Evolutionary conservation across 2,329 filamentous ascomycete species (phyloP).

Genomic region (Fusarium caatingaense): DNA sequence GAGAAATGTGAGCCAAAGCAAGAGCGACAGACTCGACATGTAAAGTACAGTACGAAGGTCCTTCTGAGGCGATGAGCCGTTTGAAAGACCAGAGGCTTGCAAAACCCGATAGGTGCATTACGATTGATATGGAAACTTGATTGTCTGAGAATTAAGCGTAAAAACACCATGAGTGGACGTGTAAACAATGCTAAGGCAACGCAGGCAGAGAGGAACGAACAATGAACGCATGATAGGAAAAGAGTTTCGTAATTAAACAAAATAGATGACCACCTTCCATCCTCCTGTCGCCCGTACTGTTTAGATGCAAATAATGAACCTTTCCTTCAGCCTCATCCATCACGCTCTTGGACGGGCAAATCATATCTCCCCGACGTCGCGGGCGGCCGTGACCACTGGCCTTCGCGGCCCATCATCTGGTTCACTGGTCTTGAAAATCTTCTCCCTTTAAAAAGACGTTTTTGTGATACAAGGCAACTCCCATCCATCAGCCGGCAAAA

Average conservation of each 20-base stretch:
- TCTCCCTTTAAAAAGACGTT: conserved; percentile 44
- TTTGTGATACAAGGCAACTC: conserved; percentile 50
- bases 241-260: conserved; percentile 64
- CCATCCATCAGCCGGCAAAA: conserved; percentile 47
- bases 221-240: conserved; percentile 43
- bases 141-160: conserved; percentile 12
- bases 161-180: conserved; percentile 23
- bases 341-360: conserved; percentile 29
- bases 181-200: conserved; percentile 26
- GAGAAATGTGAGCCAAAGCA: conserved; percentile 10
- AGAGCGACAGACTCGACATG: background rate
- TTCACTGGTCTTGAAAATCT: conserved; percentile 41
- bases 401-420: conserved; percentile 38
- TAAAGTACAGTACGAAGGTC: background rate
- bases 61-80: background rate
- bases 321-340: conserved; percentile 34
- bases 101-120: conserved; percentile 10
- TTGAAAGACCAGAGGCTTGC: background rate
- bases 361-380: conserved; percentile 34
- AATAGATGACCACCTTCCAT: conserved; percentile 59
- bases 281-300: conserved; percentile 47
- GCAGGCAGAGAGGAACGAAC: conserved; percentile 9
- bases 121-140: conserved; percentile 1
- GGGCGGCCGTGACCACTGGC: conserved; percentile 33
- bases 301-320: conserved; percentile 49